Evolutionary conservation across 768 basidiomycete species (phyloP).

Genomic region (Tricholoma terreum): DNA sequence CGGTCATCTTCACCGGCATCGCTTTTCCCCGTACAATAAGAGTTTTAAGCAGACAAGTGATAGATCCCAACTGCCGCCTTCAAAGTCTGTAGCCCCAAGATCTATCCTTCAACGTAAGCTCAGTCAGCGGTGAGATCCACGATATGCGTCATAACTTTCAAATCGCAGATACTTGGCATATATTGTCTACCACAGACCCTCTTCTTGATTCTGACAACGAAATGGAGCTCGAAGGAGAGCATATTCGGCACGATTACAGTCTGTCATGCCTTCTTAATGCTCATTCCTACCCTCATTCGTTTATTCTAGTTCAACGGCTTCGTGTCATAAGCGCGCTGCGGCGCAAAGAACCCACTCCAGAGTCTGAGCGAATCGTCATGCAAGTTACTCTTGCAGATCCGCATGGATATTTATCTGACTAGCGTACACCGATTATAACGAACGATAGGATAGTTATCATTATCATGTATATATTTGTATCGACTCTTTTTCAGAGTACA

Average conservation of each 20-base stretch:
- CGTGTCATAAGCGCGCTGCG: conserved; percentile 57
- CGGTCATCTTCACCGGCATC: conserved; percentile 19
- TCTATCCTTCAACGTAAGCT: conserved; percentile 68
- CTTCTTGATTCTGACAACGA: conserved; percentile 76
- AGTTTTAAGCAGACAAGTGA: conserved; percentile 10
- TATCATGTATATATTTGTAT: conserved; percentile 17
- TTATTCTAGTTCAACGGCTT: conserved; percentile 51
- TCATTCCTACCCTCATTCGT: conserved; percentile 7
- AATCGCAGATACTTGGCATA: conserved; percentile 69
- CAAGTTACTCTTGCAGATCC: conserved; percentile 5
- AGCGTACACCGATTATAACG: background rate
- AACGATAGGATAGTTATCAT: background rate
- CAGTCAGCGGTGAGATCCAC: background rate
- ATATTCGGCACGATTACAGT: conserved; percentile 67
- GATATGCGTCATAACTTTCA: conserved; percentile 6
- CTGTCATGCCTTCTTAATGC: conserved; percentile 16
- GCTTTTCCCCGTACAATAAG: conserved; percentile 35
- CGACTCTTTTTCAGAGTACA: conserved; percentile 1
- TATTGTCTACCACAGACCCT: conserved; percentile 64
- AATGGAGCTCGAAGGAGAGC: conserved; percentile 47
- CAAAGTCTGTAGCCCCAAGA: conserved; percentile 31
- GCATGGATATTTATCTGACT: background rate
- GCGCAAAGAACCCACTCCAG: conserved; percentile 56
- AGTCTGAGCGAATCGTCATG: conserved; percentile 26
- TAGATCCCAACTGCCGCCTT: conserved; percentile 15